Conservation (phyloP, 768 basidiomycete genomes). For the Mycena filopes region DNA sequence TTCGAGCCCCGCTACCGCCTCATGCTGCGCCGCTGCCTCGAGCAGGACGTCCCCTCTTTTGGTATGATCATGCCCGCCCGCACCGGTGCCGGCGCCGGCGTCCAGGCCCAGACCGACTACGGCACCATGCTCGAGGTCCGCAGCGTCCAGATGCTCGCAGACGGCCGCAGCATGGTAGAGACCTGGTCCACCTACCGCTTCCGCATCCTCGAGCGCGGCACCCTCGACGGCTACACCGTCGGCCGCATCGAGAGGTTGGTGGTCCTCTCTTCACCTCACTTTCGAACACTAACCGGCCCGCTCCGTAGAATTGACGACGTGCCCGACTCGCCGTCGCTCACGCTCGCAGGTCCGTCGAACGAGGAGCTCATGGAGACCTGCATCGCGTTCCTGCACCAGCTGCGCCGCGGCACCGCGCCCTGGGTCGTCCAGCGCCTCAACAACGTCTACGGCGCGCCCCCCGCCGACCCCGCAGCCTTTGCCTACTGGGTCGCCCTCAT, state of each 20-base stretch:
- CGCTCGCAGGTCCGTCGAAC: slow-evolving; percentile 49
- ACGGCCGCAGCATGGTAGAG: slow-evolving; percentile 90
- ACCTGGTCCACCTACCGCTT: slow-evolving; percentile 77
- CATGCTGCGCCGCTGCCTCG: slow-evolving; percentile 96
- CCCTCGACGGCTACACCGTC: slow-evolving; percentile 90
- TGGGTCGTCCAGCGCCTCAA: slow-evolving; percentile 93
- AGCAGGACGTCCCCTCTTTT: slow-evolving; percentile 79
- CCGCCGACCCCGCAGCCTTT: slow-evolving; percentile 75
- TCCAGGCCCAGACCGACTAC: slow-evolving; percentile 65
- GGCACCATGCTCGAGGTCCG: slow-evolving; percentile 95
- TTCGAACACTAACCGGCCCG: too few relatives aligned
- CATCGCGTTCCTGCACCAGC: slow-evolving; percentile 54
- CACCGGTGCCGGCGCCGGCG: slow-evolving; percentile 52
- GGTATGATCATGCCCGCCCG: slow-evolving; percentile 90
- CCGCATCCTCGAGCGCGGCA: slow-evolving; percentile 84
- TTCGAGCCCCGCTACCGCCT: slow-evolving; percentile 96
- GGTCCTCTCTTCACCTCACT: too few relatives aligned
- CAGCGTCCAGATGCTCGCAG: slow-evolving; percentile 85
- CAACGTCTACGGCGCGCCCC: slow-evolving; percentile 82
- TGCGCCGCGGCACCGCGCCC: slow-evolving; percentile 78
- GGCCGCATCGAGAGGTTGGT: slow-evolving; percentile 70
- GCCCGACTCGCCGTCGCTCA: slow-evolving; percentile 30
- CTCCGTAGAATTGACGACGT: slow-evolving; percentile 41
- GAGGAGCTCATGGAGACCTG: slow-evolving; percentile 64
- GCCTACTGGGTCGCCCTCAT: slow-evolving; percentile 93